A percentile compares a stretch with the other conserved stretches of the same genome.
Evolutionary conservation across 208 protist species (phyloP).

Genomic region (Trichomonas vaginalis): DNA sequence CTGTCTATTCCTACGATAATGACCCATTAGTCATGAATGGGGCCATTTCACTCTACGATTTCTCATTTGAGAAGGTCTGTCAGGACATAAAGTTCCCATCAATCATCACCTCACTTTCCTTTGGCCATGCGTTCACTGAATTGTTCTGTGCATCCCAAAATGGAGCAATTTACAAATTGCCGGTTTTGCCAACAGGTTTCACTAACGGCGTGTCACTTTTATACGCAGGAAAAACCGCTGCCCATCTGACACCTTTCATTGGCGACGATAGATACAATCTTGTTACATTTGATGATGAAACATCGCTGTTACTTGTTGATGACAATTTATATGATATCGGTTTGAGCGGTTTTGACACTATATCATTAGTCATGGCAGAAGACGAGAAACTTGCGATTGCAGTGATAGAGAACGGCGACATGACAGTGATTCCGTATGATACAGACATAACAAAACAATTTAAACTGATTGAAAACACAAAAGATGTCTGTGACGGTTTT

Average conservation of each 20-base stretch:
- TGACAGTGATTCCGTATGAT: background rate
- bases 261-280: background rate
- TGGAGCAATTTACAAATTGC: background rate
- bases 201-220: background rate
- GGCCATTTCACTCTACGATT: background rate
- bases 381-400: background rate
- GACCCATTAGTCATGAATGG: background rate
- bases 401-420: background rate
- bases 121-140: background rate
- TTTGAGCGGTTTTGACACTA: background rate
- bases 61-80: background rate
- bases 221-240: background rate
- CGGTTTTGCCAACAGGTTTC: background rate
- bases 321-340: background rate
- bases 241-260: background rate
- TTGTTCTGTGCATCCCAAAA: background rate
- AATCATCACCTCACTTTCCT: background rate
- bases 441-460: background rate
- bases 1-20: background rate
- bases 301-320: background rate
- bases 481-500: background rate
- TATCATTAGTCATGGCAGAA: background rate
- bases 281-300: background rate
- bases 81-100: background rate
- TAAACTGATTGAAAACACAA: background rate